Evolutionary conservation across 2,329 filamentous ascomycete genomes (phyloP), one percentile per base, ranked within the genome.

Genomic region (Aspergillus tamarii): DNA sequence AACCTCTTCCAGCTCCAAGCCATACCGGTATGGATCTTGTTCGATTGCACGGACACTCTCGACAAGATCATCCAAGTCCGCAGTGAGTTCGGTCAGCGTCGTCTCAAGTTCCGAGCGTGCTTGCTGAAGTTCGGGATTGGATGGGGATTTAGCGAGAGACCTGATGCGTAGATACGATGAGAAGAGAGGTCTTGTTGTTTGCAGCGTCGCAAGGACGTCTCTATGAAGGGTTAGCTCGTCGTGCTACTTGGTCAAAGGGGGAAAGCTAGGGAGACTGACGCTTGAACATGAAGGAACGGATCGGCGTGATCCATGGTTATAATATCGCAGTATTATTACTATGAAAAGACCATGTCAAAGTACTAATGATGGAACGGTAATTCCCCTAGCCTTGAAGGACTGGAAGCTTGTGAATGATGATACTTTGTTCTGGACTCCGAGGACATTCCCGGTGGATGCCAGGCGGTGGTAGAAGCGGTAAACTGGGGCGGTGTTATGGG

Each of bases 81-180:
- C 89, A 76, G 86, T 88, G 72, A 95, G 89, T 70, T 94, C 91
- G 61, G 86, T 76, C 61, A 89, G 87, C 53, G 91, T 94, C 59
- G 90, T 88, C 74, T 91, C 87, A 64, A 99, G 92, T 77, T 99
- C 95, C 50, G 79, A 77, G 62, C 87, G 86, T 6, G 88, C 84
- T 81, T 89, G 87, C 52, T 83, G 78, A 21, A 89, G 85, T 76
- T 90, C 87, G 14, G 93, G 93, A 21, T 92, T 94, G 50, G 84
- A 84, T 16, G 89, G 81, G 10, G 87, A 86, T 46, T 89, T 89
- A 64, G 89, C 87, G 30, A 96, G 89, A 53, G 93, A 95, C 74
- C 93, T 92, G 81, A 99, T 99, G 75, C 95, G 94, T 50, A 97
- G 87, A 83, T 97, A 99, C 19, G 94, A 97, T 67, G 91, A 89